A percentile compares a stretch with the other conserved stretches of the same genome.
phyloP scores from a whole-genome alignment of 75 land plant species.

The Pinus taeda region DNA sequence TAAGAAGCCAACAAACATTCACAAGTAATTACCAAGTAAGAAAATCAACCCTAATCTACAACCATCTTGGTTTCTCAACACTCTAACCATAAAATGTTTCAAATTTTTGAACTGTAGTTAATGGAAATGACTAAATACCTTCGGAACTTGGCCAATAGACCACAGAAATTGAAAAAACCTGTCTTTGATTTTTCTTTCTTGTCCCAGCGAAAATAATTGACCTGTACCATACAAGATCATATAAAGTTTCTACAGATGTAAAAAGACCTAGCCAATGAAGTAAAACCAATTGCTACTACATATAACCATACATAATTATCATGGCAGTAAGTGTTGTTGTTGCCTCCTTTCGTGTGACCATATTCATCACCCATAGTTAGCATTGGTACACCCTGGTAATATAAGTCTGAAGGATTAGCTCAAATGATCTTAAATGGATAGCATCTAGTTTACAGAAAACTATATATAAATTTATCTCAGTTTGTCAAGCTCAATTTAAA shows the following conservation, averaged over 20 bases:
- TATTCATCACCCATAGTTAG: constrained; percentile 97
- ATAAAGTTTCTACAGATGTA: background rate
- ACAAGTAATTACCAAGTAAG: no score
- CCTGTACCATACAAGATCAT: constrained; percentile 30
- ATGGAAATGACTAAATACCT: constrained; percentile 28
- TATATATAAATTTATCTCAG: background rate
- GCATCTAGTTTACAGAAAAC: background rate
- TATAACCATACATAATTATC: constrained; percentile 63
- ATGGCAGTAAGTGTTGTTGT: constrained; percentile 98
- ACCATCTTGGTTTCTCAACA: no score
- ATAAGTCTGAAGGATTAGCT: background rate
- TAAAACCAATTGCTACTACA: background rate
- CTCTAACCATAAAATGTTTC: background rate
- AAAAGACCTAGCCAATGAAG: background rate
- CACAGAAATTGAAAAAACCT: constrained; percentile 76
- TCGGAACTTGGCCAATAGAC: constrained; percentile 75
- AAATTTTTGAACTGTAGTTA: no score
- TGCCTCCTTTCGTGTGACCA: constrained; percentile 98
- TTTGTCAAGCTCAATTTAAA: background rate
- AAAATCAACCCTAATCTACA: no score
- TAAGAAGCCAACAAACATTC: no score
- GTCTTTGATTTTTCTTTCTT: constrained; percentile 54
- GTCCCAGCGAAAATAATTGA: constrained; percentile 97
- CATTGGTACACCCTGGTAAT: constrained; percentile 92
- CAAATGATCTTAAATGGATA: background rate